Percentiles rank a stretch among this genome's conserved stretches.
phyloP scores from a whole-genome alignment of 352 stramenopile species.

The Sclerospora graminicola region DNA sequence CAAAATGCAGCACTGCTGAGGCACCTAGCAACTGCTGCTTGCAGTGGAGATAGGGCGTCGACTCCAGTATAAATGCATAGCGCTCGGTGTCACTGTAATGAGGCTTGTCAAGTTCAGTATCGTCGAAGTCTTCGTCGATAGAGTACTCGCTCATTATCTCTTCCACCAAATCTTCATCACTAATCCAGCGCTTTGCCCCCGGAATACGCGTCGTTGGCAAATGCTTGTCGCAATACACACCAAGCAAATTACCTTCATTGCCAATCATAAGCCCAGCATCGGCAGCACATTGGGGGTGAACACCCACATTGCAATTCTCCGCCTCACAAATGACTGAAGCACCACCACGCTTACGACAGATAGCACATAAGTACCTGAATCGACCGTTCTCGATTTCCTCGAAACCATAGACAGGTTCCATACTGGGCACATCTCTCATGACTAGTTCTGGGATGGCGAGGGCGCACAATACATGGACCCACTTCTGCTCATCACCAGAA shows the following conservation, averaged over 20 bases:
- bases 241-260: constrained; percentile 51
- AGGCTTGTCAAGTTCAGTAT: constrained; percentile 14
- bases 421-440: constrained; percentile 70
- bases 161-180: constrained; percentile 72
- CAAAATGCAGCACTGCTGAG: constrained; percentile 28
- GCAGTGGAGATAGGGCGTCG: constrained; percentile 47
- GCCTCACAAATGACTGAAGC: constrained; percentile 74
- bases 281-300: constrained; percentile 66
- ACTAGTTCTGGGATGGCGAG: constrained; percentile 78
- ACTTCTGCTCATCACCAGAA: constrained; percentile 48
- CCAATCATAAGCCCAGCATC: constrained; percentile 78
- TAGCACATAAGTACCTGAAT: constrained; percentile 71
- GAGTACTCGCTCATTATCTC: constrained; percentile 78
- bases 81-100: constrained; percentile 31
- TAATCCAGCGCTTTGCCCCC: constrained; percentile 75
- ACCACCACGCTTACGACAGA: constrained; percentile 71
- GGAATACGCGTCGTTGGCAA: constrained; percentile 51
- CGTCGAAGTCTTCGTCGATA: constrained; percentile 33
- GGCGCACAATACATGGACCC: constrained; percentile 77
- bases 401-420: constrained; percentile 77
- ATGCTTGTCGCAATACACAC: constrained; percentile 79
- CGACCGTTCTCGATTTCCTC: constrained; percentile 77
- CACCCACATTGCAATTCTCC: constrained; percentile 67
- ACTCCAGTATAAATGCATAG: constrained; percentile 70
- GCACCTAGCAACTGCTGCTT: constrained; percentile 35